A percentile compares a stretch with the other conserved stretches of the same genome.
phyloP scores from a whole-genome alignment of 2,329 filamentous ascomycete species.

The Knufia fluminis region DNA sequence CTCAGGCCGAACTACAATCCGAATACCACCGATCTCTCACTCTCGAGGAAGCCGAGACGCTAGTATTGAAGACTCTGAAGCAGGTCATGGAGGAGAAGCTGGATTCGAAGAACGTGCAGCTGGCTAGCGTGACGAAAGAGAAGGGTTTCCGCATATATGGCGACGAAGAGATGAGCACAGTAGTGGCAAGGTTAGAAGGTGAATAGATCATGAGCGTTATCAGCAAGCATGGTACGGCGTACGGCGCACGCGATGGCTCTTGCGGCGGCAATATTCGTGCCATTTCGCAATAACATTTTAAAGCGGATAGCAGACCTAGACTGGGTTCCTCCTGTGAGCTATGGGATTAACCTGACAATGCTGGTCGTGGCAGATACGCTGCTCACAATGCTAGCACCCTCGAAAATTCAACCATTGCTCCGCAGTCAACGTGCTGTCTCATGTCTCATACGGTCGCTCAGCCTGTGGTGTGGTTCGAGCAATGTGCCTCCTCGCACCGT shows the following conservation, averaged over 20 bases:
- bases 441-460: constrained; percentile 38
- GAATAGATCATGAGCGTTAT: constrained; percentile 25
- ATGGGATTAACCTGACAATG: too few relatives aligned
- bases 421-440: constrained; percentile 2
- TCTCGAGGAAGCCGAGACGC: constrained; percentile 81
- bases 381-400: too few relatives aligned
- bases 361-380: too few relatives aligned
- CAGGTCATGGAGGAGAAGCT: constrained; percentile 99
- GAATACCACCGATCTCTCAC: constrained; percentile 98
- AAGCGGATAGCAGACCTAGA: neutral
- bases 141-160: constrained; percentile 98
- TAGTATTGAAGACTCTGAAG: constrained; percentile 96
- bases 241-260: neutral
- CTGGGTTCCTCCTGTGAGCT: too few relatives aligned
- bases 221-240: constrained; percentile 5
- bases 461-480: constrained; percentile 45
- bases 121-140: constrained; percentile 95
- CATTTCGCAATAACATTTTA: neutral
- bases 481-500: constrained; percentile 43
- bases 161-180: constrained; percentile 90
- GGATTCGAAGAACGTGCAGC: constrained; percentile 95
- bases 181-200: constrained; percentile 61
- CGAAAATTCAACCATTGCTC: too few relatives aligned
- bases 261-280: neutral
- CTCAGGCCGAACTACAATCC: constrained; percentile 95